Evolutionary conservation across 2,329 filamentous ascomycete species (phyloP), one percentile per base, ranked within the genome.

Genomic region (Graphilbum fragrans): DNA sequence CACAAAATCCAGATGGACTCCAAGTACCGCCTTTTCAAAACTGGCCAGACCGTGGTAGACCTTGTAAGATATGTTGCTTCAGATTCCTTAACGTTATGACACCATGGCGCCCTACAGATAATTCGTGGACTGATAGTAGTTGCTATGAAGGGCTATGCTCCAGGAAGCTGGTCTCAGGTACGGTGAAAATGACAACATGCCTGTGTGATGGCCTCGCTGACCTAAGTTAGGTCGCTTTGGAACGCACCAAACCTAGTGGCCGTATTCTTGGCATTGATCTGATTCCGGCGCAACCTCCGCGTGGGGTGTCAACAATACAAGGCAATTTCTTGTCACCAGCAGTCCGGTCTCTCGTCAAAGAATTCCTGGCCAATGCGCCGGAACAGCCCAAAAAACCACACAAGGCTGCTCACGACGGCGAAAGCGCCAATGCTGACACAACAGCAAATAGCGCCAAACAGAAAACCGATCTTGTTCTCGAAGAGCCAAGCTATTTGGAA

Each of bases 301-400:
- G 74, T 53, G 92, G 92, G 19, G 87, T 94, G n/a, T 88, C 85
- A 22, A 86, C 86, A 2, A 87, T 98, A 43, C 92, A 98, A 61
- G 92, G 93, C 37, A 85, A 98, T 58, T 96, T 98, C 50, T 67
- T 96, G 33, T 82, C 80, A 6, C 71, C 77, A 0, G 61, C 64
- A 2, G 80, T 95, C n/a, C 83, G 83, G 58, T 71, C 67, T 19
- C 74, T 90, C 58, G 80, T 94, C 32, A 80, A 82, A 57, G 70
- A 77, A 5, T 92, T 88, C 54, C 74, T 98, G 33, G 62, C 69
- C 6, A 17, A 31, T n/a, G 5, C 36, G 20, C 35, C 31, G 7
- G 10, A 17, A 2, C 8, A 2, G 29, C 21, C n/a, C 11, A 27
- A 33, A 17, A 21, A 8, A 23, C 4, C 20, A 22, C 4, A 17